These are phyloP conservation scores for Cytospora paraplurivora DNA, from an alignment of 2,329 filamentous ascomycete genomes.

Conservation along the genomic window DNA sequence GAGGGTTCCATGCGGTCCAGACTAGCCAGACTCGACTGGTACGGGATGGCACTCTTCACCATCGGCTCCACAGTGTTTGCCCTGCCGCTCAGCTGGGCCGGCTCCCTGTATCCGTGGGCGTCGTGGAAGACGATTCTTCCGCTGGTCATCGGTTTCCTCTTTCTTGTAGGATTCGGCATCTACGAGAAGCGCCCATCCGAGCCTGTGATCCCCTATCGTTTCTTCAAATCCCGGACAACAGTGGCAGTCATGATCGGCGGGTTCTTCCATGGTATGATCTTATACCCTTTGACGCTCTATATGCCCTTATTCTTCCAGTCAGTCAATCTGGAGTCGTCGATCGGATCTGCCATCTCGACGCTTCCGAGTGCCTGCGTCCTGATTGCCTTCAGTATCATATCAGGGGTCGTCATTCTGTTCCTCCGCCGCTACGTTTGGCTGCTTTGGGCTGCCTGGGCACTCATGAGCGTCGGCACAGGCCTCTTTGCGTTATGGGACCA, in stretches of 20 bases:
- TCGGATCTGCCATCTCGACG: slow-evolving; percentile 36
- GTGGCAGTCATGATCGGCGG: slow-evolving; percentile 32
- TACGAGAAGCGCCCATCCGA: slow-evolving; percentile 35
- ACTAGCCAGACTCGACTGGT: slow-evolving; percentile 36
- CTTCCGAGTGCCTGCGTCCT: slow-evolving; percentile 29
- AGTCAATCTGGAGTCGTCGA: slow-evolving; percentile 34
- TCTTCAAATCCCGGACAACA: slow-evolving; percentile 36
- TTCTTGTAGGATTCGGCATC: slow-evolving; percentile 35
- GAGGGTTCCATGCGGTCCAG: slow-evolving; percentile 11
- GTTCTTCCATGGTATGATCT: slow-evolving; percentile 37
- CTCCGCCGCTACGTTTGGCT: slow-evolving; percentile 29
- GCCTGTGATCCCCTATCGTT: slow-evolving; percentile 38
- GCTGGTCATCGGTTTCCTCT: slow-evolving; percentile 35
- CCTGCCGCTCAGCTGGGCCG: slow-evolving; percentile 40
- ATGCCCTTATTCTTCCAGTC: slow-evolving; percentile 41
- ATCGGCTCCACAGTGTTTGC: slow-evolving; percentile 19
- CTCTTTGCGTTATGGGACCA: slow-evolving; percentile 29
- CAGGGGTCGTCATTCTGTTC: slow-evolving; percentile 28
- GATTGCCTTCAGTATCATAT: slow-evolving; percentile 29
- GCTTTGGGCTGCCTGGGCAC: slow-evolving; percentile 32
- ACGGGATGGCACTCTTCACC: slow-evolving; percentile 36
- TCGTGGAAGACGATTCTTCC: slow-evolving; percentile 40
- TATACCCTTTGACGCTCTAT: slow-evolving; percentile 37
- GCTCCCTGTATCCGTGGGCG: slow-evolving; percentile 38
- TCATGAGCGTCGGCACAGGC: slow-evolving; percentile 31